Evolutionary conservation across 2,329 filamentous ascomycete species (phyloP), one percentile per base, ranked within the genome.

Genomic region (Aureobasidium sp.): DNA sequence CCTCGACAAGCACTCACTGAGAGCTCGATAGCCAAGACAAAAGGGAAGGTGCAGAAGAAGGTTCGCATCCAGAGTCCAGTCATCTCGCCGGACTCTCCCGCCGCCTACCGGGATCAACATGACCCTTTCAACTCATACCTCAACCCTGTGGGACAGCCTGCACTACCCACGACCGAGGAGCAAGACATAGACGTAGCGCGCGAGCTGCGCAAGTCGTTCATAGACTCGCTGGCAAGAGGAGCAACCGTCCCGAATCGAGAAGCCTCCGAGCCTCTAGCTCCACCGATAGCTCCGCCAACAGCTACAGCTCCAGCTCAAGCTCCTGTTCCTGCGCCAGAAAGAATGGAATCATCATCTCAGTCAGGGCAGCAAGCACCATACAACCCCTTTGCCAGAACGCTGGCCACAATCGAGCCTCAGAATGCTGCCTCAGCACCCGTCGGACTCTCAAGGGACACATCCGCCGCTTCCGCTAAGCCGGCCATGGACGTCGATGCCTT

Each of bases 401-500:
- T 72, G 53, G 70, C 71, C 17, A 68, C 67, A 9, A 66, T 63
- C 12, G 69, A 72, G 52, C 68, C 68, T 41, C 61, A 56, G 3
- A 65, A 64, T 62, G 51, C 48, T 27, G 29, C 57, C 2, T 36
- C 42, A 27, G 39, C 41, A 2, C 57, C 46, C 10, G 34, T 60
- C 34, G 44, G 47, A 5, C 26, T 48, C 26, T 46, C 53, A 3
- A 50, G 37, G 17, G 60, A 63, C 26, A 29, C 20, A 12, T 32
- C 44, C 23, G 52, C 61, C 51, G n/a, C 55, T 47, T 63, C 65
- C 36, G 65, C 62, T 46, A 63, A 73, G 68, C 70, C 71, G 63
- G 64, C 79, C 80, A 2, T 92, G 68, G 87, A 93, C 70, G 89
- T 92, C 1, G 85, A 90, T 70, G 86, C 88, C 0, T 93, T 93